These are phyloP conservation scores for Trichomonas vaginalis DNA, from an alignment of 208 protist genomes.

Conservation along the genomic window DNA sequence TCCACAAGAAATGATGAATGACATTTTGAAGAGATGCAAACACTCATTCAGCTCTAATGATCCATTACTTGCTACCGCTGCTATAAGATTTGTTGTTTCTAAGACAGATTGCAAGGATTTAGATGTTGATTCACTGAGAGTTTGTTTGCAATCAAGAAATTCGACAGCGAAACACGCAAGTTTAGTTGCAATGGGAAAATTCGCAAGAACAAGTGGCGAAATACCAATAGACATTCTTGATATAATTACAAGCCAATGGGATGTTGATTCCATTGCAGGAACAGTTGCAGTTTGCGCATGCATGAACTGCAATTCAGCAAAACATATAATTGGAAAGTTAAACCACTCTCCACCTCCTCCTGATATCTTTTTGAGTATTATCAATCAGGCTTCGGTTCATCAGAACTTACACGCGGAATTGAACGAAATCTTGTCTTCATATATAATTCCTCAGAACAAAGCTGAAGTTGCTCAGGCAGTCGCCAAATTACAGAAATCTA, in stretches of 20 bases:
- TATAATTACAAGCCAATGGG: not conserved
- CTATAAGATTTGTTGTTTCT: not conserved
- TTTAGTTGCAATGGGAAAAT: not conserved
- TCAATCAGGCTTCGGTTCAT: not conserved
- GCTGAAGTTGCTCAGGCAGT: not conserved
- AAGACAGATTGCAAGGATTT: not conserved
- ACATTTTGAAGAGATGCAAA: not conserved
- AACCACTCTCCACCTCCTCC: not conserved
- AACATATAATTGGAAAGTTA: not conserved
- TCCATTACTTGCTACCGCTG: not conserved
- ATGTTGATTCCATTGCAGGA: not conserved
- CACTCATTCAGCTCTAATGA: not conserved
- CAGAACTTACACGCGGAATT: not conserved
- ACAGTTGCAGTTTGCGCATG: not conserved
- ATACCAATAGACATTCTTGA: not conserved
- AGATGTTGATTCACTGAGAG: not conserved
- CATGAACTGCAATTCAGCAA: not conserved
- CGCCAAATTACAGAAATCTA: not conserved
- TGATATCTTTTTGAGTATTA: not conserved
- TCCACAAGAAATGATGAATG: not conserved
- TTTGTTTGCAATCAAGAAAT: not conserved
- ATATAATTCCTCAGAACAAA: not conserved
- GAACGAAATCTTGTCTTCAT: not conserved
- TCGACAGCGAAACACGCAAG: not conserved
- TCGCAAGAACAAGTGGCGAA: not conserved